Percentiles rank a stretch among this genome's conserved stretches.
These are phyloP conservation scores for Rhypophila decipiens DNA, from an alignment of 495 filamentous ascomycete species.

Conservation along the genomic window DNA sequence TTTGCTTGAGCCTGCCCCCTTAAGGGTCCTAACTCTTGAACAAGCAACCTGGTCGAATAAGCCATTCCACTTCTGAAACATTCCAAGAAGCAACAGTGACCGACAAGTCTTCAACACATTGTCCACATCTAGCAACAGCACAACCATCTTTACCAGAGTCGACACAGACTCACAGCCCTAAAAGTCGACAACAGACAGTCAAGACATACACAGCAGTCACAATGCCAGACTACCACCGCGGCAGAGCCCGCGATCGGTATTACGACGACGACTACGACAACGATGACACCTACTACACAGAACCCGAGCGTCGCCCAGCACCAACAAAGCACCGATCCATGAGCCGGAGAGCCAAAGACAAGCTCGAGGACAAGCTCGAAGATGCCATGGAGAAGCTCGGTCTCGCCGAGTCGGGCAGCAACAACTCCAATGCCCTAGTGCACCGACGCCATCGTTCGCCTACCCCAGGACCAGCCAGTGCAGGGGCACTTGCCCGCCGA, in stretches of 20 bases:
- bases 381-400: constrained; percentile 4
- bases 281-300: constrained; percentile 11
- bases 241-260: constrained; percentile 7
- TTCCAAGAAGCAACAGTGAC: too few species aligned
- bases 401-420: constrained; percentile 2
- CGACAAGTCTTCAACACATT: too few species aligned
- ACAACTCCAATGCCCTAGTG: background rate
- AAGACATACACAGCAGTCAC: background rate
- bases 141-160: background rate
- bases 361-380: constrained; percentile 11
- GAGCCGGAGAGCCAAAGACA: constrained; percentile 17
- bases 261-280: constrained; percentile 9
- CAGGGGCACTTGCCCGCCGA: constrained; percentile 1
- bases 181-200: background rate
- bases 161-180: background rate
- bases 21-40: too few species aligned
- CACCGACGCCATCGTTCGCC: background rate
- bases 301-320: constrained; percentile 7
- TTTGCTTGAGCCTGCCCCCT: too few species aligned
- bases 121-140: background rate
- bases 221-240: constrained; percentile 14
- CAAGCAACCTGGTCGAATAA: too few species aligned
- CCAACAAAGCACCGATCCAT: constrained; percentile 20
- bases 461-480: background rate
- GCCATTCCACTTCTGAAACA: too few species aligned